Percentiles rank a stretch among this genome's conserved stretches.
Conservation (phyloP, 495 filamentous ascomycete genomes). For the Diplogelasinospora grovesii region DNA sequence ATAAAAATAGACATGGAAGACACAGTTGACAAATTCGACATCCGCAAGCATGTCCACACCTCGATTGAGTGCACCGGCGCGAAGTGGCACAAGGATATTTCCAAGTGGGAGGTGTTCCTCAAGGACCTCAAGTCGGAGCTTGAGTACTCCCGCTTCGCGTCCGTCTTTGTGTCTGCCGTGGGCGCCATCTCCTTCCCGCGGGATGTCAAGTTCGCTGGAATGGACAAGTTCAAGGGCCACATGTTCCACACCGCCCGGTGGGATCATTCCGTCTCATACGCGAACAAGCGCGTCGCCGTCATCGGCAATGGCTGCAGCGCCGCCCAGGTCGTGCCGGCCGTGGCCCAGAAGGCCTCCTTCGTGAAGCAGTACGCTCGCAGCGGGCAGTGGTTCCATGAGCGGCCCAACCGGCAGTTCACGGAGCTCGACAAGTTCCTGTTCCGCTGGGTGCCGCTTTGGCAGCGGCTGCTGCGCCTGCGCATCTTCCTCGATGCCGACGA, state of each 20-base stretch:
- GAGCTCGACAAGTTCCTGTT: constrained; percentile 20
- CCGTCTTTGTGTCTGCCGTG: constrained; percentile 39
- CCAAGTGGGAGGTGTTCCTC: constrained; percentile 25
- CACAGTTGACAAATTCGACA: constrained; percentile 51
- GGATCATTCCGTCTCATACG: constrained; percentile 39
- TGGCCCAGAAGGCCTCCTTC: constrained; percentile 17
- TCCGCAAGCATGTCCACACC: constrained; percentile 54
- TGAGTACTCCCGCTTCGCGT: constrained; percentile 19
- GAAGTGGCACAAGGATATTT: constrained; percentile 52
- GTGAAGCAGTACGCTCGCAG: constrained; percentile 32
- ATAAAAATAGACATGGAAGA: too few species aligned
- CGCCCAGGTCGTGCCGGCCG: constrained; percentile 36
- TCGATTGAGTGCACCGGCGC: constrained; percentile 48
- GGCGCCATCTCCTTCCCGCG: constrained; percentile 43
- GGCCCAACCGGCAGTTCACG: too few species aligned
- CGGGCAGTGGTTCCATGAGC: constrained; percentile 32
- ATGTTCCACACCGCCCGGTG: constrained; percentile 56
- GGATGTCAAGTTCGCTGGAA: constrained; percentile 42
- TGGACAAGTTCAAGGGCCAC: constrained; percentile 47
- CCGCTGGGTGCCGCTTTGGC: constrained; percentile 10
- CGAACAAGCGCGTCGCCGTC: constrained; percentile 50
- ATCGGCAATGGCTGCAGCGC: constrained; percentile 56
- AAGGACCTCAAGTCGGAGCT: background rate
- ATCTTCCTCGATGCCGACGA: constrained; percentile 10
- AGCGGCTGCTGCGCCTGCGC: constrained; percentile 15